Percentiles rank a stretch among this genome's conserved stretches.
Evolutionary conservation across 441 rosid species (phyloP).

Genomic region (Viola pubescens): DNA sequence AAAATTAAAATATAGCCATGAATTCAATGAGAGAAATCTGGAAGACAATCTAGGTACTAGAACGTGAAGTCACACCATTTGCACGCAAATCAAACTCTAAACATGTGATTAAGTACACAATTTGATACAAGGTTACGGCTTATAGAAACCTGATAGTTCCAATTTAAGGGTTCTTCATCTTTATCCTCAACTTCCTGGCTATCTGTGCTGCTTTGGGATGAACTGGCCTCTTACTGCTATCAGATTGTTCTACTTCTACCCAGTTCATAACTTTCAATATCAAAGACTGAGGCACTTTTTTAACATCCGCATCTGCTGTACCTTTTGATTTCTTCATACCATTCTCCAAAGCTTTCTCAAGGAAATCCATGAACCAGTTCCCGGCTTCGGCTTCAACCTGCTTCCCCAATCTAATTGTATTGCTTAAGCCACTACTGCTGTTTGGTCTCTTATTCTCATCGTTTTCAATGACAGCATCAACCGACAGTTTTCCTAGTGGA

Average conservation of each 20-base stretch:
- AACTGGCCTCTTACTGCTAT: slow-evolving; percentile 40
- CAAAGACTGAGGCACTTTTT: slow-evolving; percentile 59
- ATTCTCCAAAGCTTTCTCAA: slow-evolving; percentile 60
- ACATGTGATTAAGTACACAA: too few species aligned
- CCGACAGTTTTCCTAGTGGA: slow-evolving; percentile 29
- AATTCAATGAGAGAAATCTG: too few species aligned
- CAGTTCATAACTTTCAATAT: slow-evolving; percentile 66
- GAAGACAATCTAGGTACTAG: too few species aligned
- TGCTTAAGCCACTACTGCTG: slow-evolving; percentile 29
- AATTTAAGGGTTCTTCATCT: slow-evolving; percentile 71
- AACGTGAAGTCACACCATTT: too few species aligned
- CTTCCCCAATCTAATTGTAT: slow-evolving; percentile 52
- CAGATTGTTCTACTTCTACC: slow-evolving; percentile 73
- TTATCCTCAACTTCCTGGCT: slow-evolving; percentile 68
- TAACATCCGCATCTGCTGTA: slow-evolving; percentile 31
- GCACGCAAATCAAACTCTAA: too few species aligned
- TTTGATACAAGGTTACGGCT: too few species aligned
- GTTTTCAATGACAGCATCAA: slow-evolving; percentile 34
- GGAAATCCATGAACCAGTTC: slow-evolving; percentile 79
- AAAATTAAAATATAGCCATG: too few species aligned
- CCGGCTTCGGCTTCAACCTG: slow-evolving; percentile 69
- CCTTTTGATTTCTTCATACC: slow-evolving; percentile 65
- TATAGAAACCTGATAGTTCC: background rate
- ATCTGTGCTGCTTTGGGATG: slow-evolving; percentile 74
- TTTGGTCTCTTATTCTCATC: slow-evolving; percentile 62